Evolutionary conservation across 2,329 filamentous ascomycete species (phyloP).

Genomic region (Zalaria sp.): DNA sequence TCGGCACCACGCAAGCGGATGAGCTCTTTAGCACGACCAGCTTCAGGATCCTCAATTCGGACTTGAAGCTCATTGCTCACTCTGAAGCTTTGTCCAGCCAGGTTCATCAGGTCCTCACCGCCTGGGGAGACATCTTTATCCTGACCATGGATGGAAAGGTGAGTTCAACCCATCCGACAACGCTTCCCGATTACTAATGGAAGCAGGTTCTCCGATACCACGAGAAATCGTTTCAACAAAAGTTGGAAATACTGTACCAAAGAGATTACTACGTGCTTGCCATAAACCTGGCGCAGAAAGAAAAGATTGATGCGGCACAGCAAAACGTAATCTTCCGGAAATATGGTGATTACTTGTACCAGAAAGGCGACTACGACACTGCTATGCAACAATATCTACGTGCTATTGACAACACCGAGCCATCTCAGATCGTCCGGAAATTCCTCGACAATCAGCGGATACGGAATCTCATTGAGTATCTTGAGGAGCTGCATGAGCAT

Average conservation of each 20-base stretch:
- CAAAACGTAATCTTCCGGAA: conserved; percentile 86
- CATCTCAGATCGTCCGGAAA: conserved; percentile 92
- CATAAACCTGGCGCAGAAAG: conserved; percentile 84
- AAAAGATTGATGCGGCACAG: conserved; percentile 63
- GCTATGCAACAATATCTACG: conserved; percentile 99
- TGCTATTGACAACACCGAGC: conserved; percentile 90
- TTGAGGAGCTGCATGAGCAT: conserved; percentile 91
- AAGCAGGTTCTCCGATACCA: conserved; percentile 62
- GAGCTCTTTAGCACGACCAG: conserved; percentile 75
- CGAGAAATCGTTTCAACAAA: conserved; percentile 80
- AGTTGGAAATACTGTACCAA: conserved; percentile 85
- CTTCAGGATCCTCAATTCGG: conserved; percentile 83
- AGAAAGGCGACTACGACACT: conserved; percentile 89
- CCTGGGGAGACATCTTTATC: conserved; percentile 89
- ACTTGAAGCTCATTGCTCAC: conserved; percentile 79
- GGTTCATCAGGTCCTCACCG: conserved; percentile 64
- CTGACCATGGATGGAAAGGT: conserved; percentile 77
- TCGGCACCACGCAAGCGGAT: conserved; percentile 59
- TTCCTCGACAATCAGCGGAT: conserved; percentile 96
- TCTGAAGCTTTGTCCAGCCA: conserved; percentile 72
- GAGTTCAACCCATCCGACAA: background rate
- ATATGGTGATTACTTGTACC: conserved; percentile 88
- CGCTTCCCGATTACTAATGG: no score
- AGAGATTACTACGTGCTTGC: conserved; percentile 84
- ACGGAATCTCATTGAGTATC: conserved; percentile 91